Evolutionary conservation across 1,284 basidiomycete genomes (phyloP).

Genomic region (Marasmius fiardii): DNA sequence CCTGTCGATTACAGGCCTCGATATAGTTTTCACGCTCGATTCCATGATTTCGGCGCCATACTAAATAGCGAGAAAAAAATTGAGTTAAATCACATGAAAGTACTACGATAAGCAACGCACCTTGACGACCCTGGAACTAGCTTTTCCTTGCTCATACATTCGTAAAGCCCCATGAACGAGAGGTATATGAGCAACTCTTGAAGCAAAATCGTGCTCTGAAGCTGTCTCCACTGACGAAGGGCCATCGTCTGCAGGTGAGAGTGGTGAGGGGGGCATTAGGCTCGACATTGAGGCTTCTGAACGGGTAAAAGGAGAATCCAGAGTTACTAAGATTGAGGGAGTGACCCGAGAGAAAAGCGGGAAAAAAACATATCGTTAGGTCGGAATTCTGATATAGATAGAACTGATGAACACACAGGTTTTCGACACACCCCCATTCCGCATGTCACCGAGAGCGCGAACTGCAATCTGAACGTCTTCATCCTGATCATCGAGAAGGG

Average conservation of each 20-base stretch:
- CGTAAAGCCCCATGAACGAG: constrained; percentile 68
- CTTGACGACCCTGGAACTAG: constrained; percentile 77
- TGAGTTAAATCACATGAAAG: constrained; percentile 16
- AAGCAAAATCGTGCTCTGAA: constrained; percentile 38
- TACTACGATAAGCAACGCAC: constrained; percentile 29
- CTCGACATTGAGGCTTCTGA: constrained; percentile 16
- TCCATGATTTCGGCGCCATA: constrained; percentile 89
- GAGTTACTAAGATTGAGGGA: background rate
- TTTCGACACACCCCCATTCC: constrained; percentile 34
- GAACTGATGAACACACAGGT: constrained; percentile 1
- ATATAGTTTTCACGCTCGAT: constrained; percentile 79
- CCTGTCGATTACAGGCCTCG: constrained; percentile 80
- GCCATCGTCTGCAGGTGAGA: constrained; percentile 2
- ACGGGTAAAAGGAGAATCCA: constrained; percentile 6
- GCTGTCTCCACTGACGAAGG: constrained; percentile 9
- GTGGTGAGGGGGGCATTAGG: constrained; percentile 2
- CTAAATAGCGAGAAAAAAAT: constrained; percentile 35
- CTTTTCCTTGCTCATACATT: constrained; percentile 76
- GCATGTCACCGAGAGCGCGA: constrained; percentile 66
- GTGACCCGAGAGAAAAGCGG: background rate
- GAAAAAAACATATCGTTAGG: constrained; percentile 2
- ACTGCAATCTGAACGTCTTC: constrained; percentile 66
- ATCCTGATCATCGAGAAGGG: constrained; percentile 16
- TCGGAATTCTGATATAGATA: background rate
- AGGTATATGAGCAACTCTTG: constrained; percentile 31